Evolutionary conservation across 371 early-diverging fungal species (phyloP).

Genomic region (Lichtheimia ramosa): DNA sequence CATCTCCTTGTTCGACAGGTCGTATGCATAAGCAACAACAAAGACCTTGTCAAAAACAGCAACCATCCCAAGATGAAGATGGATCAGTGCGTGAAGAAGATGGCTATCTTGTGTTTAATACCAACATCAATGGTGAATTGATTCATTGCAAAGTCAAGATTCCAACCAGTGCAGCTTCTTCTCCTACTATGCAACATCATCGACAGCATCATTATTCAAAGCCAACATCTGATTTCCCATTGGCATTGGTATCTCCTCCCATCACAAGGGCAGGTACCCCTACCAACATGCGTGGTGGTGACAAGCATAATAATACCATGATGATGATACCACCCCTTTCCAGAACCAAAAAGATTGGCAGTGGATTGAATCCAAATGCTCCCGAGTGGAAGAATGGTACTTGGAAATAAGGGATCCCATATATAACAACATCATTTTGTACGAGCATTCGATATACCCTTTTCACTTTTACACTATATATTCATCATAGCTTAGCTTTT

Average conservation of each 20-base stretch:
- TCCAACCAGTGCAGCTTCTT: conserved; percentile 21
- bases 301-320: background rate
- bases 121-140: conserved; percentile 31
- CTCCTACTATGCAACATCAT: conserved; percentile 10
- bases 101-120: conserved; percentile 35
- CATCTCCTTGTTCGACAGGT: conserved; percentile 6
- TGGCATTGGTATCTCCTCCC: conserved; percentile 22
- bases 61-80: background rate
- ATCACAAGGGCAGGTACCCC: conserved; percentile 13
- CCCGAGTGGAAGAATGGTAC: conserved; percentile 30
- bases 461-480: too few relatives aligned
- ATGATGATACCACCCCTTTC: conserved; percentile 16
- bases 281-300: background rate
- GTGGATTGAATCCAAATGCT: conserved; percentile 39
- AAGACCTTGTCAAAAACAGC: background rate
- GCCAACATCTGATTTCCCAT: conserved; percentile 2
- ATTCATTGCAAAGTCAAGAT: conserved; percentile 38
- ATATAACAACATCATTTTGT: too few relatives aligned
- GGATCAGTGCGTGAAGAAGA: conserved; percentile 29
- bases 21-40: background rate
- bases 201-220: too few relatives aligned
- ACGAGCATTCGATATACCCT: too few relatives aligned
- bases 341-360: conserved; percentile 5
- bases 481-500: too few relatives aligned
- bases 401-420: conserved; percentile 2